Base-by-base conservation (phyloP, 495 filamentous ascomycete species). In the Aspergillus incahuasiensis region DNA sequence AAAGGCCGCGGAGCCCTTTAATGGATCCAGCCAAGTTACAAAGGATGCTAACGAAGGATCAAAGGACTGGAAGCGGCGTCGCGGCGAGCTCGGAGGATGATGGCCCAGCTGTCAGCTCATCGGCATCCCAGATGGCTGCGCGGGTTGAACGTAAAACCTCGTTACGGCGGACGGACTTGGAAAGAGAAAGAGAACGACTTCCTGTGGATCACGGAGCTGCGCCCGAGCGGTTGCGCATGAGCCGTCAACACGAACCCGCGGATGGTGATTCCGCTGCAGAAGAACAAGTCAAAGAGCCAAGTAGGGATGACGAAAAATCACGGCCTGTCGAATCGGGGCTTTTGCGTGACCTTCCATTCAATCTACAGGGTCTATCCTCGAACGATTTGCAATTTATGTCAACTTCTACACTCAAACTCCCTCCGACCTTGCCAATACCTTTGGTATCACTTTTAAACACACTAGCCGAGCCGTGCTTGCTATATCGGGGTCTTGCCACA, bases 331-430 rank as follows among this genome's bases (percentile, higher is more conserved):
- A 97, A 67, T 74, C 84, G 47, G 77, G 82, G n/a, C 80, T 99
- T 8, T 74, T 99, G 35, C 84, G 92, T 48, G 91, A 96, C 67
- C 78, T 97, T 5, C 94, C 95, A 1, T 99, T 90, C 66, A 97
- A 94, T 5, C 79, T 99, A 3, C 95, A 97, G 67, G 95, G 95
- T 5, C 76, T 97, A 18, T 94, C 91, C 8, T 95, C 95, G 0
- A 86, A 83, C 4, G 86, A 91, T 61, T 74, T 99, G 9, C 82
- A 84, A 5, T 97, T 97, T 61, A 63, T 79, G 24, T 82, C 82
- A 22, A 70, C 83, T 7, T 79, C 81, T 12, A 81, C 77, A 15
- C 68, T 92, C 49, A 85, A 87, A 55, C 69, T 99, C 43, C 95
- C 95, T 3, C 58, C 82, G 1, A 87, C 84, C 4, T 75, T 97